Percentiles rank a stretch among this genome's conserved stretches.
Conservation (phyloP, 2,329 filamentous ascomycete genomes). For the Paecilomyces variotii region DNA sequence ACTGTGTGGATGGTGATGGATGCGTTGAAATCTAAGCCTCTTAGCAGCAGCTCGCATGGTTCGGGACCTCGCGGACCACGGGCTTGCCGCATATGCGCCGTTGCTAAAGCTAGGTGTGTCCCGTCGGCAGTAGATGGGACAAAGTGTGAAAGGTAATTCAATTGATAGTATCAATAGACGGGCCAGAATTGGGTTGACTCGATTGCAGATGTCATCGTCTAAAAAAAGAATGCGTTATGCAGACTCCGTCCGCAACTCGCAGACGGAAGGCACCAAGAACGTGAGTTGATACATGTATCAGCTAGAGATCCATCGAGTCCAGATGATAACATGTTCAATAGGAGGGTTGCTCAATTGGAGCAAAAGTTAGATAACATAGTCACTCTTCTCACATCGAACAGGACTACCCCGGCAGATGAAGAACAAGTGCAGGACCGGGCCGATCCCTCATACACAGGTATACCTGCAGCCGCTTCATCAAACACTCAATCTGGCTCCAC, state of each 20-base stretch:
- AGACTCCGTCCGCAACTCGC: neutral
- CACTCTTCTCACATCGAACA: conserved; percentile 2
- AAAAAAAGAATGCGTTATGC: conserved; percentile 5
- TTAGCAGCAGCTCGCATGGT: neutral
- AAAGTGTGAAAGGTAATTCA: conserved; percentile 4
- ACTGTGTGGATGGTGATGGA: neutral
- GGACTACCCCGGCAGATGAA: neutral
- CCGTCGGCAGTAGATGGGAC: neutral
- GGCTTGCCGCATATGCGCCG: conserved; percentile 6
- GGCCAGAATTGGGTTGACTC: neutral
- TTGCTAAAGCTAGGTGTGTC: conserved; percentile 7
- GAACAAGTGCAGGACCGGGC: conserved; percentile 2
- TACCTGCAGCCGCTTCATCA: neutral
- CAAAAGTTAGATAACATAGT: conserved; percentile 6
- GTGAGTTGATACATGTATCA: neutral
- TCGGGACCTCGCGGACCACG: neutral
- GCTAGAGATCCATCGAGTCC: neutral
- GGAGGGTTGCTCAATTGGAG: conserved; percentile 6
- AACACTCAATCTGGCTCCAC: neutral
- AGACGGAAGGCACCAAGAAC: conserved; percentile 1
- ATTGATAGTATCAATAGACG: neutral
- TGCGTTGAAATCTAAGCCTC: neutral
- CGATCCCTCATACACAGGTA: neutral
- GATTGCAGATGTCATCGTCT: conserved; percentile 4
- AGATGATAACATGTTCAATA: neutral